A percentile compares a stretch with the other conserved stretches of the same genome.
These are phyloP conservation scores for Lactarius sp. DNA, from an alignment of 768 basidiomycete species.

Conservation along the genomic window DNA sequence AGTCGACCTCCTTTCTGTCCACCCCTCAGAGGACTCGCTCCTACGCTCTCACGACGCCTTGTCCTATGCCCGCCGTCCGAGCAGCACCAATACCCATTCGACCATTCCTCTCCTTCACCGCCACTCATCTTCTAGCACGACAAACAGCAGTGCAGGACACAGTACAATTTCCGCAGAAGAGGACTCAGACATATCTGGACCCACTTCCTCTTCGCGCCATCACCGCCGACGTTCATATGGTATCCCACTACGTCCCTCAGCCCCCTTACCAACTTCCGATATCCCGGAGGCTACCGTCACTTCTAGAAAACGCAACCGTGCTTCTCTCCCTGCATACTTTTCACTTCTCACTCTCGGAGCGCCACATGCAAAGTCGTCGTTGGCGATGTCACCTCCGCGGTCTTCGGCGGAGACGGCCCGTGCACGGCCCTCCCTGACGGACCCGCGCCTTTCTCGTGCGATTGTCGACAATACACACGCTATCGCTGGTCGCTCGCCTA, in stretches of 20 bases:
- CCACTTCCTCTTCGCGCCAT: conserved; percentile 13
- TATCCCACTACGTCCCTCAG: conserved; percentile 6
- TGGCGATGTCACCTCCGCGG: conserved; percentile 22
- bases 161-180: conserved; percentile 18
- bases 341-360: conserved; percentile 26
- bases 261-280: not conserved
- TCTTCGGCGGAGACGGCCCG: conserved; percentile 20
- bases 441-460: conserved; percentile 18
- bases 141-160: conserved; percentile 12
- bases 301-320: conserved; percentile 20
- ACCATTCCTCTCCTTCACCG: conserved; percentile 26
- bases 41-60: conserved; percentile 14
- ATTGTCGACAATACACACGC: conserved; percentile 19
- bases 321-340: conserved; percentile 29
- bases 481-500: conserved; percentile 18
- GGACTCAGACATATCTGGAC: conserved; percentile 15
- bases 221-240: conserved; percentile 18
- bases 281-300: conserved; percentile 16
- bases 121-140: conserved; percentile 20
- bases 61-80: conserved; percentile 26
- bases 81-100: conserved; percentile 26
- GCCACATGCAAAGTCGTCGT: conserved; percentile 18
- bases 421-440: conserved; percentile 18
- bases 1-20: conserved; percentile 6
- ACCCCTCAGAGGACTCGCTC: conserved; percentile 4